These are phyloP conservation scores for Capsicum rhomboideum DNA, from an alignment of 257 asterid genomes.

Conservation along the genomic window DNA sequence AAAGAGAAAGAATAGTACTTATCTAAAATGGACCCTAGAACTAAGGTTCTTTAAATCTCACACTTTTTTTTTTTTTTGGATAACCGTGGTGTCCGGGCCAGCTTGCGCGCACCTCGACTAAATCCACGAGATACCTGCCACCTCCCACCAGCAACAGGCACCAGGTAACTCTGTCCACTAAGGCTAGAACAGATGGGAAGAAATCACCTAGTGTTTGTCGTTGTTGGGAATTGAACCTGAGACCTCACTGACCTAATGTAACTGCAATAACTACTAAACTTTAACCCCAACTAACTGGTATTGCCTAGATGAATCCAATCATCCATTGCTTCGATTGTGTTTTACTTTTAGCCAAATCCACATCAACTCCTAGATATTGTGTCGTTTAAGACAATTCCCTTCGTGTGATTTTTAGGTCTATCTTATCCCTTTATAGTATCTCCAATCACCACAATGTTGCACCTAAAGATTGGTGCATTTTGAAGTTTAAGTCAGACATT, in stretches of 20 bases:
- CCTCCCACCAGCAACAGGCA: too few species aligned
- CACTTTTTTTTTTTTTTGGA: too few species aligned
- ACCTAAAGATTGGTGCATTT: not conserved
- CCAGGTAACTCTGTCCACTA: too few species aligned
- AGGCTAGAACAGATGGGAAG: too few species aligned
- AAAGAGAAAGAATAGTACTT: not conserved
- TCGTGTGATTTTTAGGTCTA: not conserved
- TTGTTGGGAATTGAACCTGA: too few species aligned
- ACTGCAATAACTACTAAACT: not conserved
- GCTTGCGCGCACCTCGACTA: too few species aligned
- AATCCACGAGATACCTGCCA: too few species aligned
- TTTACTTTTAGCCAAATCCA: not conserved
- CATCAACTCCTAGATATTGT: not conserved
- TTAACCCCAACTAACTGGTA: not conserved
- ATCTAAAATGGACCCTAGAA: not conserved
- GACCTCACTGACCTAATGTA: not conserved
- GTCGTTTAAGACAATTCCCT: not conserved
- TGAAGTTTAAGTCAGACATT: not conserved
- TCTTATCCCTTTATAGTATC: not conserved
- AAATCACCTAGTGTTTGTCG: too few species aligned
- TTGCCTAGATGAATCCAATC: not conserved
- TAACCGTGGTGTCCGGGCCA: too few species aligned
- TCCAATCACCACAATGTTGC: not conserved
- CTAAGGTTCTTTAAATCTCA: not conserved
- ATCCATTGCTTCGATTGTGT: not conserved